Percentiles rank a stretch among this genome's conserved stretches.
phyloP scores from a whole-genome alignment of 1,284 basidiomycete species.

The Rhizoctonia solani region DNA sequence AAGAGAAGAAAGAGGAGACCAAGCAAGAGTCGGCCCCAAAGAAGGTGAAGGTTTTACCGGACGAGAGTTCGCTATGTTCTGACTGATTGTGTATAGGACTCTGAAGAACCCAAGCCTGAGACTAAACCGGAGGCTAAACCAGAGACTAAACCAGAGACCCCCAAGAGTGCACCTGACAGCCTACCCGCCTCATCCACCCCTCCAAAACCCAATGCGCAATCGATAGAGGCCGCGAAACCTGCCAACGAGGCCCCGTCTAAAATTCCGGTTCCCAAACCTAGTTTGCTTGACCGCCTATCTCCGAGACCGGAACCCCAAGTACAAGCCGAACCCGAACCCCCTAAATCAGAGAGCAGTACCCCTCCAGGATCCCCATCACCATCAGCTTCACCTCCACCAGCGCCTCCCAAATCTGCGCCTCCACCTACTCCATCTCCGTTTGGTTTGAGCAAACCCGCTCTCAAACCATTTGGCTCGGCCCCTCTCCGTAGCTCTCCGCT shows the following conservation, averaged over 20 bases:
- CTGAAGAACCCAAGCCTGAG: neutral
- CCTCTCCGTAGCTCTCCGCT: slow-evolving; percentile 66
- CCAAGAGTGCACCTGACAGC: slow-evolving; percentile 10
- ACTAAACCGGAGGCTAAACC: neutral
- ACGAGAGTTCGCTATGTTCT: neutral
- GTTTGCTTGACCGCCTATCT: neutral
- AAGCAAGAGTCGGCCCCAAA: no score
- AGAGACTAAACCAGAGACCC: neutral
- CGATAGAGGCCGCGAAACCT: neutral
- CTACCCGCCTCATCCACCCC: slow-evolving; percentile 6
- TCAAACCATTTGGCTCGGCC: slow-evolving; percentile 55
- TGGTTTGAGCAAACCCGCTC: slow-evolving; percentile 52
- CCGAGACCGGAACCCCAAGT: slow-evolving; percentile 4
- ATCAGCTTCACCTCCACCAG: slow-evolving; percentile 42
- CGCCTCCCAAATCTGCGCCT: slow-evolving; percentile 47
- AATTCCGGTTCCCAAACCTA: slow-evolving; percentile 13
- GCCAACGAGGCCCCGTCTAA: neutral
- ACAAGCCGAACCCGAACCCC: neutral
- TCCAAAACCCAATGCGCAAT: slow-evolving; percentile 13
- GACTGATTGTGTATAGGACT: neutral
- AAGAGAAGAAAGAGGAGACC: neutral
- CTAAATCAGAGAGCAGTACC: slow-evolving; percentile 50
- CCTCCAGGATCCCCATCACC: slow-evolving; percentile 59
- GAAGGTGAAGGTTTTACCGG: neutral
- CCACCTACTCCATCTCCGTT: slow-evolving; percentile 41